These are phyloP conservation scores for Carex pumila DNA, from an alignment of 176 grass and related monocot species.

Conservation along the genomic window DNA sequence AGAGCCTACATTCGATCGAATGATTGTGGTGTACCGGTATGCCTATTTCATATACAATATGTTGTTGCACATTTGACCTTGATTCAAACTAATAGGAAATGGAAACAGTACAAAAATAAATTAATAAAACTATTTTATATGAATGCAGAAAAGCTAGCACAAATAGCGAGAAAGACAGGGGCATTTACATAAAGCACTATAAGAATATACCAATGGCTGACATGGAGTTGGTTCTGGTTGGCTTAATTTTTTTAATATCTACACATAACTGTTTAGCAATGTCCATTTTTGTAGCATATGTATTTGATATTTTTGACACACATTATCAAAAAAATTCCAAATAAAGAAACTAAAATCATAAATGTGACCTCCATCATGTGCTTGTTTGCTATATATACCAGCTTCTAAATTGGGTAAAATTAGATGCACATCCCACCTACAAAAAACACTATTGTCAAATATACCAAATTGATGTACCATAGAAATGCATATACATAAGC, in stretches of 20 bases:
- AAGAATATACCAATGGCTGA: constrained; percentile 88
- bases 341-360: neutral
- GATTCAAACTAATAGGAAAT: neutral
- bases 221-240: constrained; percentile 90
- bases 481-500: neutral
- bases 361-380: neutral
- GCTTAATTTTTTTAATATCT: constrained; percentile 17
- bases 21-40: constrained; percentile 91
- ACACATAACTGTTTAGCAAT: constrained; percentile 5
- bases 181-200: constrained; percentile 93
- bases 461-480: neutral
- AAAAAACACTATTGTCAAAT: neutral
- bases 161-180: constrained; percentile 41
- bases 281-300: neutral
- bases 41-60: constrained; percentile 6
- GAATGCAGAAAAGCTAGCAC: constrained; percentile 55
- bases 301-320: neutral
- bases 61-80: constrained; percentile 23
- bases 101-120: constrained; percentile 11
- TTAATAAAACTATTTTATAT: constrained; percentile 22
- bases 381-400: neutral
- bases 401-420: neutral
- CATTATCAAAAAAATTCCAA: neutral
- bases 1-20: constrained; percentile 95
- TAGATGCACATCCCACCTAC: neutral